These are phyloP conservation scores for Dissophora ornata DNA, from an alignment of 192 early-diverging fungal genomes.

Conservation along the genomic window DNA sequence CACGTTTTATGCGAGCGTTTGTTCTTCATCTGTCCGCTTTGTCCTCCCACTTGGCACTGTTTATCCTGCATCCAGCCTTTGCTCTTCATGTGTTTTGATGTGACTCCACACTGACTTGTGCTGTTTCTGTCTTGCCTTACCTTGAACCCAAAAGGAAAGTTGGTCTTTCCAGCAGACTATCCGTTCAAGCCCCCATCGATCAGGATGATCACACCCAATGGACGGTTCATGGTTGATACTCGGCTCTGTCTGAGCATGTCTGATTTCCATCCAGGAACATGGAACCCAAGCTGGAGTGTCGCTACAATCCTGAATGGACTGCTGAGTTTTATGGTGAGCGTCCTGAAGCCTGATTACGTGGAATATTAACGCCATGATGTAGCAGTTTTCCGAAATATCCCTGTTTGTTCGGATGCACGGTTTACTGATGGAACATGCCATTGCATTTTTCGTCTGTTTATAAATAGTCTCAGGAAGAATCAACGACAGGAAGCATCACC, in stretches of 20 bases:
- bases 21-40: too few relatives aligned
- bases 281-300: slow-evolving; percentile 99
- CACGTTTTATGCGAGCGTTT: too few relatives aligned
- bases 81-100: background rate
- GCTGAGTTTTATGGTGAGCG: slow-evolving; percentile 91
- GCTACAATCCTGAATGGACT: slow-evolving; percentile 95
- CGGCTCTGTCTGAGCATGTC: slow-evolving; percentile 96
- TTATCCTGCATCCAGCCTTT: background rate
- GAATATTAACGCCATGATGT: too few relatives aligned
- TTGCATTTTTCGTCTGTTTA: too few relatives aligned
- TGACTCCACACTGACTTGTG: too few relatives aligned
- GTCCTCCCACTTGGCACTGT: too few relatives aligned
- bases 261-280: slow-evolving; percentile 92
- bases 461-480: slow-evolving; percentile 84
- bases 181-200: slow-evolving; percentile 94
- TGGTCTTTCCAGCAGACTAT: slow-evolving; percentile 95
- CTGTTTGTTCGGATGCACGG: too few relatives aligned
- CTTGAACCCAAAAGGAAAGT: slow-evolving; percentile 58
- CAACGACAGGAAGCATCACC: slow-evolving; percentile 92
- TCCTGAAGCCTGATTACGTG: too few relatives aligned
- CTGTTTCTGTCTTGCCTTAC: too few relatives aligned
- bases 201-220: slow-evolving; percentile 84
- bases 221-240: slow-evolving; percentile 93
- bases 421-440: too few relatives aligned
- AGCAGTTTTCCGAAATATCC: too few relatives aligned